phyloP scores from a whole-genome alignment of 129 eudicot genomes.

The Pittosporum tobira region DNA sequence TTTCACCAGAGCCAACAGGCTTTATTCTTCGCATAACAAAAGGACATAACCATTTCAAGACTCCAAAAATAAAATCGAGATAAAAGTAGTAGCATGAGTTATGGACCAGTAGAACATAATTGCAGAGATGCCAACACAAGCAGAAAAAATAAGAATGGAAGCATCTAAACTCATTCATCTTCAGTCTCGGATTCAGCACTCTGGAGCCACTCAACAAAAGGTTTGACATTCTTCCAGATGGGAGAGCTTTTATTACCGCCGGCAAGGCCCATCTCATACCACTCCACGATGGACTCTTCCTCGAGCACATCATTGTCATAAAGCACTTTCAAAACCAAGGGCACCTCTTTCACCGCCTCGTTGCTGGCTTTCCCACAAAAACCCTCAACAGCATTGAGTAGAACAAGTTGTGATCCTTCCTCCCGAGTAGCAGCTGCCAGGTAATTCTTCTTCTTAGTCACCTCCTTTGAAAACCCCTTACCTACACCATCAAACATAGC shows the following conservation, averaged over 20 bases:
- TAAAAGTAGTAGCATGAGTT: too few species aligned
- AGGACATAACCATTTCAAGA: too few species aligned
- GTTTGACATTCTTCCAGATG: constrained; percentile 35
- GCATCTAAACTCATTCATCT: constrained; percentile 13
- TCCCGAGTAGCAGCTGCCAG: constrained; percentile 19
- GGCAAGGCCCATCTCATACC: constrained; percentile 20
- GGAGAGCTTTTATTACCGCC: constrained; percentile 18
- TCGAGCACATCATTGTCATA: constrained; percentile 31
- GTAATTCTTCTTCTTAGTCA: constrained; percentile 21
- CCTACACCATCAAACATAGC: constrained; percentile 23
- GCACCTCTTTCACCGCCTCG: constrained; percentile 31
- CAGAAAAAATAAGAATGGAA: not conserved
- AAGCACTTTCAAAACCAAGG: constrained; percentile 22
- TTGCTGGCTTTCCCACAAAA: constrained; percentile 21
- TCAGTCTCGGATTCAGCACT: constrained; percentile 35
- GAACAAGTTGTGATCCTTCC: constrained; percentile 21
- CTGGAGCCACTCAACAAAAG: constrained; percentile 40
- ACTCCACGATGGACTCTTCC: constrained; percentile 28
- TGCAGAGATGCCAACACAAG: too few species aligned
- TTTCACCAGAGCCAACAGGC: too few species aligned
- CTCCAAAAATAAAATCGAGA: too few species aligned
- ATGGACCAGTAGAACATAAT: too few species aligned
- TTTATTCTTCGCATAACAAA: too few species aligned
- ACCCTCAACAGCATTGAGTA: constrained; percentile 24
- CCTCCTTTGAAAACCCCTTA: constrained; percentile 28